phyloP scores from a whole-genome alignment of 2,329 filamentous ascomycete genomes.

The Talaromyces islandicus region DNA sequence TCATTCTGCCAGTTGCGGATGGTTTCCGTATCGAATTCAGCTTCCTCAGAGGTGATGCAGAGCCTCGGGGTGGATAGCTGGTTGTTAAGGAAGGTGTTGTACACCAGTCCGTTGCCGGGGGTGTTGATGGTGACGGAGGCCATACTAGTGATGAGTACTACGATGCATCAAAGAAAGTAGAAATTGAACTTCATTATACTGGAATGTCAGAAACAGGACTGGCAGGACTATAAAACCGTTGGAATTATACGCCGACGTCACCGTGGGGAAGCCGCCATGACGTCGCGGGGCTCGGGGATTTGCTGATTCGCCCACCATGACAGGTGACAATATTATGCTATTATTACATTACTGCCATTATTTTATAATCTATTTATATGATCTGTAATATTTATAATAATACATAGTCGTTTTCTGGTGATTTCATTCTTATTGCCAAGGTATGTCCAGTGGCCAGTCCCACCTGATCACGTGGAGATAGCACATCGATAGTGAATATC shows the following conservation, averaged over 20 bases:
- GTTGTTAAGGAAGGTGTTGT: slow-evolving; percentile 22
- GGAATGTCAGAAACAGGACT: neutral
- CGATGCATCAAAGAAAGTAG: too few relatives aligned
- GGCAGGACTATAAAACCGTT: neutral
- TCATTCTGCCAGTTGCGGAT: slow-evolving; percentile 54
- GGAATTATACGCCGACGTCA: neutral
- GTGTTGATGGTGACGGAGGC: slow-evolving; percentile 28
- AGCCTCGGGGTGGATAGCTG: slow-evolving; percentile 23
- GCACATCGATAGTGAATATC: neutral
- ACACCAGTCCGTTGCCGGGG: slow-evolving; percentile 27
- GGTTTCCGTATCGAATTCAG: slow-evolving; percentile 49
- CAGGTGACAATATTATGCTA: neutral
- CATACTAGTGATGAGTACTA: too few relatives aligned
- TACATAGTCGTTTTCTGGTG: too few relatives aligned
- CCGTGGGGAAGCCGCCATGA: neutral
- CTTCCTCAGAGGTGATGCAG: slow-evolving; percentile 28
- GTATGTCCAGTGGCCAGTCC: neutral
- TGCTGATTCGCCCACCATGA: neutral
- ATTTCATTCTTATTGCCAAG: neutral
- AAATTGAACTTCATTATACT: neutral
- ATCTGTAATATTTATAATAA: too few relatives aligned
- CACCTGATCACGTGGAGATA: neutral
- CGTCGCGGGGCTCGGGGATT: neutral
- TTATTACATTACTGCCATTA: neutral
- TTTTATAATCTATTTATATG: neutral